Percentiles rank a stretch among this genome's conserved stretches.
Conservation (phyloP, 2,329 filamentous ascomycete species). For the Didymella sp. region DNA sequence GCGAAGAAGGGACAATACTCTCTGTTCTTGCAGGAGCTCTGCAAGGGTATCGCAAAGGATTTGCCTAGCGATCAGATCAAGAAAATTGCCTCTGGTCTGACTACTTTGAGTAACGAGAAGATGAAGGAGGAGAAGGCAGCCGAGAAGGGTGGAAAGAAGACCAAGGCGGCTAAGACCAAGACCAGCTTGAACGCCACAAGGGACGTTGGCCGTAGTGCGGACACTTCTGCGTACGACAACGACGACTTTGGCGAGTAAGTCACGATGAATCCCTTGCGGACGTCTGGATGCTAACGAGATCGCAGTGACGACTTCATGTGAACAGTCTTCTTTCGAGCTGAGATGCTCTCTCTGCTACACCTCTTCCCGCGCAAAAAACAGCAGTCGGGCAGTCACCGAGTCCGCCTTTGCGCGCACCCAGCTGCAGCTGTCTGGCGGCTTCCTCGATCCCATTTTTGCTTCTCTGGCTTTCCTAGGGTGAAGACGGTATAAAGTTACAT, state of each 20-base stretch:
- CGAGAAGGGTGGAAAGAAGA: conserved; percentile 95
- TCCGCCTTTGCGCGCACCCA: conserved; percentile 2
- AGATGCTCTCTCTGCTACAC: conserved; percentile 11
- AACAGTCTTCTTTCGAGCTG: conserved; percentile 13
- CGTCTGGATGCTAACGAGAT: conserved; percentile 26
- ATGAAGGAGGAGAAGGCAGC: conserved; percentile 97
- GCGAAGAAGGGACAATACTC: conserved; percentile 89
- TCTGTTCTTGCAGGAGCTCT: conserved; percentile 89
- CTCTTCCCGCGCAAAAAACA: conserved; percentile 18
- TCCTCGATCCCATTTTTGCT: conserved; percentile 9
- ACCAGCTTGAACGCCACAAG: conserved; percentile 74
- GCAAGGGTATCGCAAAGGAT: conserved; percentile 85
- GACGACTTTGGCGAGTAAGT: conserved; percentile 88
- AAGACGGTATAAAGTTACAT: conserved; percentile 21
- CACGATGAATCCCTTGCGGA: not conserved
- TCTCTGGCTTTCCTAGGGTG: conserved; percentile 12
- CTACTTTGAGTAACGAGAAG: conserved; percentile 95
- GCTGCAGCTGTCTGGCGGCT: conserved; percentile 1
- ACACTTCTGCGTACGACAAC: conserved; percentile 81
- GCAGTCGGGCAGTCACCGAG: conserved; percentile 18
- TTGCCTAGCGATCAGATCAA: conserved; percentile 93
- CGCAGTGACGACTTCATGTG: conserved; percentile 51
- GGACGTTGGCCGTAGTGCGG: conserved; percentile 63
- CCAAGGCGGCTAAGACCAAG: conserved; percentile 96
- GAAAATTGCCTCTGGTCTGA: conserved; percentile 87